Conservation (phyloP, 192 early-diverging fungal genomes). For the Podochytrium sp. region DNA sequence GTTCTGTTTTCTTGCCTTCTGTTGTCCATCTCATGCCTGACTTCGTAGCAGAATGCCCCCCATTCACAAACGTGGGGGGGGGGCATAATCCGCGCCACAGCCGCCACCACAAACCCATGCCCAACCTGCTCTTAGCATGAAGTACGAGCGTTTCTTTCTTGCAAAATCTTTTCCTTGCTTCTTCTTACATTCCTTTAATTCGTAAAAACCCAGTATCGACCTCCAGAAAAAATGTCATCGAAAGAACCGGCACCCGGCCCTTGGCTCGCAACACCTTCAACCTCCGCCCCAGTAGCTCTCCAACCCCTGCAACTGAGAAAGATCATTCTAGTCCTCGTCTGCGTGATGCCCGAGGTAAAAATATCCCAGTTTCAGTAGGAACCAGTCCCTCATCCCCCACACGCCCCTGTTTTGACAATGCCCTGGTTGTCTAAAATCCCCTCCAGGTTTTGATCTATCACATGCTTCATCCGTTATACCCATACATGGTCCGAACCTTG, state of each 20-base stretch:
- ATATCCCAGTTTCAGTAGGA: not conserved
- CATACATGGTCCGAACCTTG: conserved; percentile 34
- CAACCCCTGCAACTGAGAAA: not conserved
- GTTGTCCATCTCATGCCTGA: no score
- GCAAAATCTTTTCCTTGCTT: no score
- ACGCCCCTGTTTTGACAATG: no score
- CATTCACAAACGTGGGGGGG: no score
- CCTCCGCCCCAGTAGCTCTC: not conserved
- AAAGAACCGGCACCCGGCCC: not conserved
- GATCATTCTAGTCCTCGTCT: conserved; percentile 15
- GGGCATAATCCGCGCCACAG: no score
- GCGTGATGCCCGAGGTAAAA: conserved; percentile 28
- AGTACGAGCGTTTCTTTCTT: not conserved
- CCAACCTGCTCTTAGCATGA: not conserved
- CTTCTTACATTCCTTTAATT: no score
- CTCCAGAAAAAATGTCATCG: not conserved
- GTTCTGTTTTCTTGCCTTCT: no score
- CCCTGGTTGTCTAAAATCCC: not conserved
- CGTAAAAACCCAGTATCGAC: no score
- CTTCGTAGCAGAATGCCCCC: no score
- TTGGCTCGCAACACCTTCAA: not conserved
- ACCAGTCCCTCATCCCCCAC: not conserved
- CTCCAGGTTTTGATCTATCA: conserved; percentile 39
- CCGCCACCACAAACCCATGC: no score
- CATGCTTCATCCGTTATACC: conserved; percentile 45